Evolutionary conservation across 164 flowering plant genomes (phyloP).

Genomic region (Piper betle): DNA sequence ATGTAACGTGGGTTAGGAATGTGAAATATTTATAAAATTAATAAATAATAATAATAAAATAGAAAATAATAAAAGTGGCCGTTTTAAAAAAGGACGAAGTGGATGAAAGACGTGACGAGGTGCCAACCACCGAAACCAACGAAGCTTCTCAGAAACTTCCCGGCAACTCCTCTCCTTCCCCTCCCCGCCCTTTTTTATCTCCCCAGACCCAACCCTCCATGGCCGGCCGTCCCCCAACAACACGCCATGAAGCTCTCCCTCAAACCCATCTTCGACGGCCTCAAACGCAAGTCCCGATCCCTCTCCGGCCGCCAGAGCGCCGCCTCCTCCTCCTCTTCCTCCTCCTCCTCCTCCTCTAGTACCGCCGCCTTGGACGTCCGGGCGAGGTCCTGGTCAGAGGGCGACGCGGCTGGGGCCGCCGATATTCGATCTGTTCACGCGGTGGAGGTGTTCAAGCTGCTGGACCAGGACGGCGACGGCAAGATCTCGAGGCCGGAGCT

Average conservation of each 20-base stretch:
- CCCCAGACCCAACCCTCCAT: slow-evolving; percentile 1
- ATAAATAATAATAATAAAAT: no score
- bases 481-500: no score
- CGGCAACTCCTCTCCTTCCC: background rate
- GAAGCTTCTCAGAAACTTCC: slow-evolving; percentile 3
- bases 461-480: no score
- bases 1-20: no score
- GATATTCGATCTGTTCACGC: no score
- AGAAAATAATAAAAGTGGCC: no score
- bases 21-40: no score
- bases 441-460: slow-evolving; percentile 2
- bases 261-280: slow-evolving; percentile 18
- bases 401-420: no score
- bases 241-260: slow-evolving; percentile 11
- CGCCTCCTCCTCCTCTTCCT: slow-evolving; percentile 11
- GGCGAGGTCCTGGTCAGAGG: no score
- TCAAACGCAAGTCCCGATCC: slow-evolving; percentile 18
- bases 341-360: slow-evolving; percentile 1
- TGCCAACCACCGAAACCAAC: background rate
- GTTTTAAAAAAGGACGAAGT: no score
- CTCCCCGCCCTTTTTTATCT: background rate
- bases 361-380: no score
- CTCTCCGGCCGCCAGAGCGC: slow-evolving; percentile 30
- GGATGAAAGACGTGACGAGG: no score
- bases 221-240: background rate